Conservation (phyloP, 495 filamentous ascomycete species). For the Penicillium desertorum region DNA sequence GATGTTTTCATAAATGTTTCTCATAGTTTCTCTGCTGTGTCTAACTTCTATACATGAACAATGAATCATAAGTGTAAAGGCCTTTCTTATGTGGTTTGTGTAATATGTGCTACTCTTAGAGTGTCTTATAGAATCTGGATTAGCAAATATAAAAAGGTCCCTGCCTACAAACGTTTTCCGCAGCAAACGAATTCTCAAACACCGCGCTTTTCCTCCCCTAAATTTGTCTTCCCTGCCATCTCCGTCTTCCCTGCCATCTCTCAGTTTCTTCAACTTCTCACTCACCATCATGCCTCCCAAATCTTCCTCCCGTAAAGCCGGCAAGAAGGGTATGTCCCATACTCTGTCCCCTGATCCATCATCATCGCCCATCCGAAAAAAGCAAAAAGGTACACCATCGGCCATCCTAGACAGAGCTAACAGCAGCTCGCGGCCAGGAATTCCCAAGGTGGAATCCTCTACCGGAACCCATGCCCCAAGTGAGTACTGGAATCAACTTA, state of each 20-base stretch:
- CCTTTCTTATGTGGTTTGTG: neutral
- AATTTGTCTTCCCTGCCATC: neutral
- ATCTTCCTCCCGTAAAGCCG: neutral
- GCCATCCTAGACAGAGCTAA: neutral
- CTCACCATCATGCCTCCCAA: neutral
- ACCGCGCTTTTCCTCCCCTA: neutral
- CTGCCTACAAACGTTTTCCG: neutral
- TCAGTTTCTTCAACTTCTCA: neutral
- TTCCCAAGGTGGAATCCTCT: neutral
- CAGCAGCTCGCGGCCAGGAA: neutral
- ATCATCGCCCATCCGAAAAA: neutral
- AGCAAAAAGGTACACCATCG: neutral
- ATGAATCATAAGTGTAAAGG: neutral
- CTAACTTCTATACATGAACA: neutral
- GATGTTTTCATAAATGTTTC: neutral
- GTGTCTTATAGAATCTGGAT: neutral
- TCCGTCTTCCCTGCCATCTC: neutral
- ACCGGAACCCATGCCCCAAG: neutral
- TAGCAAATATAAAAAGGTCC: too few relatives aligned
- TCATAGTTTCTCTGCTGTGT: neutral
- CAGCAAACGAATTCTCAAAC: neutral
- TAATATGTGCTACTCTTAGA: neutral
- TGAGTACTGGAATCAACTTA: slow-evolving; percentile 1
- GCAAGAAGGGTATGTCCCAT: slow-evolving; percentile 2
- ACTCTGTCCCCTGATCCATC: neutral